phyloP scores from a whole-genome alignment of 495 filamentous ascomycete genomes.

The Amphirosellinia nigrospora region DNA sequence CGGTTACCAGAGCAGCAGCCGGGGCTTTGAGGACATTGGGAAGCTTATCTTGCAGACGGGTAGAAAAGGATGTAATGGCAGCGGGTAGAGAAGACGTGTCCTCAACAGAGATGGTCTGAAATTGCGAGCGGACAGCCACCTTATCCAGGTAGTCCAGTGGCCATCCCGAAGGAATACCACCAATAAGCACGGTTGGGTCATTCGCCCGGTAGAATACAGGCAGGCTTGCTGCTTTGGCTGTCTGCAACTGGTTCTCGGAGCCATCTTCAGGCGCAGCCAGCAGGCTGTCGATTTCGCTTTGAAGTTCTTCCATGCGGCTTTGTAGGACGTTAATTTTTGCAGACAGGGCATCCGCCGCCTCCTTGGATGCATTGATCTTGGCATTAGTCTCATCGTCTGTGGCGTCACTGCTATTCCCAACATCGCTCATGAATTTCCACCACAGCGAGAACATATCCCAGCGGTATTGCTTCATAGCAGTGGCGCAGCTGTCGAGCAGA shows the following conservation, averaged over 20 bases:
- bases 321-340: conserved; percentile 8
- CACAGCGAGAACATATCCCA: too few relatives aligned
- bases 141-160: conserved; percentile 50
- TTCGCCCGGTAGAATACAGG: conserved; percentile 38
- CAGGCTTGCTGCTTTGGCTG: conserved; percentile 23
- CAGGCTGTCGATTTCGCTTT: conserved; percentile 14
- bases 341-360: conserved; percentile 13
- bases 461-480: conserved; percentile 2
- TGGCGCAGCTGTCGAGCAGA: conserved; percentile 28
- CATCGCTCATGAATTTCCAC: too few relatives aligned
- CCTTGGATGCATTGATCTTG: too few relatives aligned
- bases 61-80: conserved; percentile 16
- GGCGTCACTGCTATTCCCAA: too few relatives aligned
- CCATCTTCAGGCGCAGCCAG: conserved; percentile 17
- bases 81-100: conserved; percentile 26
- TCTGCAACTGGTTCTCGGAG: conserved; percentile 12
- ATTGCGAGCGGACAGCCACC: conserved; percentile 41
- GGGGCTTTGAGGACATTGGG: conserved; percentile 25
- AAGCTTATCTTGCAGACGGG: conserved; percentile 27
- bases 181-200: conserved; percentile 57
- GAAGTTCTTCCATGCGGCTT: conserved; percentile 1
- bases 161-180: conserved; percentile 53
- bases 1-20: conserved; percentile 29
- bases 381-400: too few relatives aligned
- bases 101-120: conserved; percentile 31